Evolutionary conservation across 2,329 filamentous ascomycete species (phyloP).

Genomic region (Zasmidium angulare): DNA sequence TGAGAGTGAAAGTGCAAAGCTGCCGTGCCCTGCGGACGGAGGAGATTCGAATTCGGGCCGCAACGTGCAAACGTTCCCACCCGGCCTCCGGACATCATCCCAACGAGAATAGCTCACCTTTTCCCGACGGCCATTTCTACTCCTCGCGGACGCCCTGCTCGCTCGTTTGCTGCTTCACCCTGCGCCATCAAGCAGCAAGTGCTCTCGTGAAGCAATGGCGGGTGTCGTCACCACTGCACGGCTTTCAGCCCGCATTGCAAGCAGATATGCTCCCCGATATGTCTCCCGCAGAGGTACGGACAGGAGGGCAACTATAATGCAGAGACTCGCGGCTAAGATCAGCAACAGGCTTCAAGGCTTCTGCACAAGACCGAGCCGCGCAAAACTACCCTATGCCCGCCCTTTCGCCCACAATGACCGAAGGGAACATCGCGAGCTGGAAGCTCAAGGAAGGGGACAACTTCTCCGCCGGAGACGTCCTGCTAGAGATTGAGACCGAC

Average conservation of each 20-base stretch:
- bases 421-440: slow-evolving; percentile 84
- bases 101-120: slow-evolving; percentile 20
- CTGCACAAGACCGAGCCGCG: slow-evolving; percentile 57
- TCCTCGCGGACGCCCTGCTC: neutral
- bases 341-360: slow-evolving; percentile 27
- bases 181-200: neutral
- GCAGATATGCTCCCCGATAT: slow-evolving; percentile 27
- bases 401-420: slow-evolving; percentile 89
- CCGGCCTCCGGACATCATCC: slow-evolving; percentile 5
- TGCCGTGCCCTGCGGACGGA: neutral
- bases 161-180: slow-evolving; percentile 15
- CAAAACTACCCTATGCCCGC: slow-evolving; percentile 91
- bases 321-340: slow-evolving; percentile 8
- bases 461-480: slow-evolving; percentile 79
- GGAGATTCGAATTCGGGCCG: neutral
- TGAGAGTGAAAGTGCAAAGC: neutral
- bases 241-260: slow-evolving; percentile 30
- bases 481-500: slow-evolving; percentile 90
- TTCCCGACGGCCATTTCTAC: neutral
- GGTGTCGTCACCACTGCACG: slow-evolving; percentile 29
- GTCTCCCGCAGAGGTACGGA: slow-evolving; percentile 28
- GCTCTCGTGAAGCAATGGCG: slow-evolving; percentile 28
- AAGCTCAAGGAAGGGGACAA: slow-evolving; percentile 83
- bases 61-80: neutral
- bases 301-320: neutral